Evolutionary conservation across 2,329 filamentous ascomycete genomes (phyloP), one percentile per base, ranked within the genome.

Genomic region (Fusarium caatingaense): DNA sequence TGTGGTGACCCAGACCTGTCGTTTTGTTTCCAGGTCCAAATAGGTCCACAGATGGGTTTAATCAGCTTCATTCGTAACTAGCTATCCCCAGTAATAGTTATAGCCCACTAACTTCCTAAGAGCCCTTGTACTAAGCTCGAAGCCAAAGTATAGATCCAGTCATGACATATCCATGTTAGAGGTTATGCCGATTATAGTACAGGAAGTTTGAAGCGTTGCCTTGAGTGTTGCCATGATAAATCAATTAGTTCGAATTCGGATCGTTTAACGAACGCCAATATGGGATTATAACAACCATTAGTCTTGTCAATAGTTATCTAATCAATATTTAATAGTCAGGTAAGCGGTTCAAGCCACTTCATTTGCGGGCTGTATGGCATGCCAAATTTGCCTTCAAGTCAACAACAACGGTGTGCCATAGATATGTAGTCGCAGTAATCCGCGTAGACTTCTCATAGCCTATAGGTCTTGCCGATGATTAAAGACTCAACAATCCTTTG

Each of bases 41-140:
- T n/a, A n/a, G 34, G 18, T n/a, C 34, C 3, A 5, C 0, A n/a
- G 3, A n/a, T n/a, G 10, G 9, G 2, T 11, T 6, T n/a, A 5
- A 5, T n/a, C 3, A 9, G 0, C 6, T 11, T 37, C 5, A 34
- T 18, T 10, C 16, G 1, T 18, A 34, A 18, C 0, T 34, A 9
- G 5, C 5, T 10, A 6, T 10, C 5, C 3, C 2, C 16, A n/a
- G 32, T 18, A 37, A 18, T 10, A 18, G 8, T 18, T 18, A 34
- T 34, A 8, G 32, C 16, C 16, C 8, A 34, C 4, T 8, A 9
- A 34, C 32, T 10, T 34, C 32, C 6, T 34, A 6, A 18, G 2
- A 8, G 5, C 8, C 30, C 32, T 6, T 10, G 2, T n/a, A n/a
- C 34, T 11, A 4, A 37, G 6, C 3, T 18, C 11, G 6, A 8